These are phyloP conservation scores for Vinca minor DNA, from an alignment of 257 asterid genomes.

Conservation along the genomic window DNA sequence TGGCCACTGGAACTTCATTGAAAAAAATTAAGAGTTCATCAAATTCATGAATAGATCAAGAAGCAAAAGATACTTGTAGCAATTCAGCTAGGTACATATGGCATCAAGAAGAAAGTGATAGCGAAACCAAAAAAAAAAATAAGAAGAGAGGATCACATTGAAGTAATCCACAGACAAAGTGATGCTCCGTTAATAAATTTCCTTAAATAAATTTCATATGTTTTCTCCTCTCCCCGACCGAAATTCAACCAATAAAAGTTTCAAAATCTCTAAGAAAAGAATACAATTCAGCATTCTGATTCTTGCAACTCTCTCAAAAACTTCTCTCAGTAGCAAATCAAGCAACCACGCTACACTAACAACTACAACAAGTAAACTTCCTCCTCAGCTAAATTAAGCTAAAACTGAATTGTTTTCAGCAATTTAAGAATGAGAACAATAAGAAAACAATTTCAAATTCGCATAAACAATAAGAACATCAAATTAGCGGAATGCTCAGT, in stretches of 20 bases:
- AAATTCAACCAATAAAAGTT: neutral
- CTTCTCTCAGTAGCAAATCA: conserved; percentile 4
- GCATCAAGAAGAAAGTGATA: neutral
- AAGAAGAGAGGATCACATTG: neutral
- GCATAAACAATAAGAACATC: neutral
- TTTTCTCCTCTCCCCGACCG: neutral
- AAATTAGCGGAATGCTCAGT: neutral
- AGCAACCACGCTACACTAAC: neutral
- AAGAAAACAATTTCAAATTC: neutral
- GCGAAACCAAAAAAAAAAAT: neutral
- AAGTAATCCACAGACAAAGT: neutral
- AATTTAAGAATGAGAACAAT: neutral
- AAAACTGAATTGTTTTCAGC: too few relatives aligned
- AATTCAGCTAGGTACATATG: neutral
- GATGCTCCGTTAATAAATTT: neutral
- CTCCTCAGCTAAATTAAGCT: neutral
- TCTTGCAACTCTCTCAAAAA: conserved; percentile 1
- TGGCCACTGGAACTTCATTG: neutral
- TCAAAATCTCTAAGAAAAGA: neutral
- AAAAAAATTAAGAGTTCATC: neutral
- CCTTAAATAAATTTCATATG: neutral
- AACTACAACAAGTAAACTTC: neutral
- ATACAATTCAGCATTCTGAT: neutral
- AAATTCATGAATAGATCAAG: neutral
- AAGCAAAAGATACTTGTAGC: neutral